phyloP scores from a whole-genome alignment of 2,329 filamentous ascomycete genomes.

The Penicillium italicum region DNA sequence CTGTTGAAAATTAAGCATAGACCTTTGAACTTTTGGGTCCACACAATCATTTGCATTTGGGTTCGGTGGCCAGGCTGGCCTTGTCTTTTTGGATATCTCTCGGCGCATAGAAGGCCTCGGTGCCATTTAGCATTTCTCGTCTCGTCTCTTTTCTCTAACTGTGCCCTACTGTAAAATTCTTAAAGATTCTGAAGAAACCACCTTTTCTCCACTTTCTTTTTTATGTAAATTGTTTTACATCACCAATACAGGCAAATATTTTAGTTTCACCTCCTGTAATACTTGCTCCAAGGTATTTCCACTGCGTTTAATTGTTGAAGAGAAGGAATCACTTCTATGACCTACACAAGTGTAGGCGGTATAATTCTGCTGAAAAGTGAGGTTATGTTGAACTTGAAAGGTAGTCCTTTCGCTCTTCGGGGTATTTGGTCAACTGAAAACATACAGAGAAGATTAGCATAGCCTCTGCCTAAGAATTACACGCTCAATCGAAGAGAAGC shows the following conservation, averaged over 20 bases:
- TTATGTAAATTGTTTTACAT: too few relatives aligned
- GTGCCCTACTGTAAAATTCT: background rate
- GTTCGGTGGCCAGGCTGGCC: background rate
- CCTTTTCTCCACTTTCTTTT: background rate
- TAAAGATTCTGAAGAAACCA: background rate
- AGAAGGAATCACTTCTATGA: too few relatives aligned
- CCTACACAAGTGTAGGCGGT: background rate
- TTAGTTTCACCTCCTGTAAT: background rate
- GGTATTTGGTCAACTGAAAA: constrained; percentile 63
- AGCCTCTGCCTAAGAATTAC: constrained; percentile 91
- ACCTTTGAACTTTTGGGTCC: constrained; percentile 3
- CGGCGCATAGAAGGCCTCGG: background rate
- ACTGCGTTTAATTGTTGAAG: background rate
- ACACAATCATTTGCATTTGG: constrained; percentile 8
- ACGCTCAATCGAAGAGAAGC: constrained; percentile 79
- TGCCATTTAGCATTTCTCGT: background rate
- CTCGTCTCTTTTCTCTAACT: background rate
- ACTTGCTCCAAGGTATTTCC: background rate
- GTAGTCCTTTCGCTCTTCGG: constrained; percentile 36
- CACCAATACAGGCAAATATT: too few relatives aligned
- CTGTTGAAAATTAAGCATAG: constrained; percentile 5
- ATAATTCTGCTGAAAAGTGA: background rate
- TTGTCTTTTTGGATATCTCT: constrained; percentile 1
- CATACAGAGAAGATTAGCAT: constrained; percentile 78
- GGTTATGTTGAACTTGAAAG: constrained; percentile 22